Conservation (phyloP, 2,329 filamentous ascomycete species). For the Fusarium pseudoanthophilum region DNA sequence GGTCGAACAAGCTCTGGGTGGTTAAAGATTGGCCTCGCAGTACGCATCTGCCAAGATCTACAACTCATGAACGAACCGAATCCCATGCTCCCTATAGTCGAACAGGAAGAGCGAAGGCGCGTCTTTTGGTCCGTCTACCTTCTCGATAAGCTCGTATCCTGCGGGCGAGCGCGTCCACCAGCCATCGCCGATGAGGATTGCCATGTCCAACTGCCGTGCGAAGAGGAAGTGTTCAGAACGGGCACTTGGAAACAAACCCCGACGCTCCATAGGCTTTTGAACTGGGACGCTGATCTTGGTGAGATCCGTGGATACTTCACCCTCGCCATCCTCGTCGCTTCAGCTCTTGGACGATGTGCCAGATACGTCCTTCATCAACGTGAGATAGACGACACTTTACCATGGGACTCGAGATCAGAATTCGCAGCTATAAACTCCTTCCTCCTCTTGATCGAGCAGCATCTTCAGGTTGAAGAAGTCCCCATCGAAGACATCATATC, state of each 20-base stretch:
- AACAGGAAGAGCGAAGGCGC: neutral
- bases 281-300: neutral
- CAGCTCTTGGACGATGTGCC: neutral
- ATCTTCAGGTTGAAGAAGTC: neutral
- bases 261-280: neutral
- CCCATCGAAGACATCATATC: neutral
- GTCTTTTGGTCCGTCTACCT: neutral
- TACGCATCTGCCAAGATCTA: neutral
- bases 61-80: neutral
- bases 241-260: neutral
- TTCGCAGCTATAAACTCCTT: neutral
- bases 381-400: neutral
- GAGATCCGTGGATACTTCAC: neutral
- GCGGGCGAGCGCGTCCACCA: neutral
- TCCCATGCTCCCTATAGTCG: neutral
- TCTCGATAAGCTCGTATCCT: neutral
- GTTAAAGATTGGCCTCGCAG: neutral
- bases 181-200: neutral
- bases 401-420: neutral
- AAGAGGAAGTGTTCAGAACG: neutral
- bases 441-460: neutral
- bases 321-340: neutral
- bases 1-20: neutral
- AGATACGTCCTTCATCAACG: neutral
- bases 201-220: neutral